Evolutionary conservation across 257 asterid species (phyloP).

Genomic region (Paulownia fortunei): DNA sequence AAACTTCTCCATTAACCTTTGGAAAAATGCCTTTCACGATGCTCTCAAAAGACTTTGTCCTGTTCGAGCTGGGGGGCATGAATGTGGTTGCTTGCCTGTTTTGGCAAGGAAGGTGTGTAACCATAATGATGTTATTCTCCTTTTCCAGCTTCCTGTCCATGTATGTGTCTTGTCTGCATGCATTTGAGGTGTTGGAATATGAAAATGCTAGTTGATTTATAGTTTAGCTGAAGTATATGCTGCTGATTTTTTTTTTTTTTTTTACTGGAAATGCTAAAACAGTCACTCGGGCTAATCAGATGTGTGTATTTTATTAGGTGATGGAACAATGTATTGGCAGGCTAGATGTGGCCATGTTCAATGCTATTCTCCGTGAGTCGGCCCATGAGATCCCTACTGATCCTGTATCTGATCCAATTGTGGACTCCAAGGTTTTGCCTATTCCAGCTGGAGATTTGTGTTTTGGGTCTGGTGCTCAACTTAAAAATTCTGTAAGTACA

Average conservation of each 20-base stretch:
- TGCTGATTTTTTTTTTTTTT: not conserved
- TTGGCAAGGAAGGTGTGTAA: slow-evolving; percentile 78
- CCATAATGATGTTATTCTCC: slow-evolving; percentile 5
- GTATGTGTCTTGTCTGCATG: not conserved
- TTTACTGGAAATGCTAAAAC: not conserved
- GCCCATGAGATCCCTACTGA: slow-evolving; percentile 97
- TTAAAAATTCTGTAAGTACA: slow-evolving; percentile 80
- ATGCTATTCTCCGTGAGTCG: slow-evolving; percentile 97
- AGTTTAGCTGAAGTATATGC: not conserved
- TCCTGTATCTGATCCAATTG: slow-evolving; percentile 98
- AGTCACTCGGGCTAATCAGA: too few species aligned
- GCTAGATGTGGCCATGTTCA: slow-evolving; percentile 95
- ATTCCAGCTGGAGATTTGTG: slow-evolving; percentile 98
- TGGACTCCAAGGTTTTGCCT: slow-evolving; percentile 92
- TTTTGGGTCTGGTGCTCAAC: slow-evolving; percentile 97
- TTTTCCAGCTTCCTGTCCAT: slow-evolving; percentile 12
- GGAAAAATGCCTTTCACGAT: slow-evolving; percentile 86
- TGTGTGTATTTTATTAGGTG: slow-evolving; percentile 52
- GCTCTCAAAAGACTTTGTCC: slow-evolving; percentile 90
- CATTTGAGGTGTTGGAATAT: not conserved
- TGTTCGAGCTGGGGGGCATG: slow-evolving; percentile 90
- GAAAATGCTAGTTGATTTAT: not conserved
- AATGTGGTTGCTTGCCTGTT: slow-evolving; percentile 97
- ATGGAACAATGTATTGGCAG: slow-evolving; percentile 89
- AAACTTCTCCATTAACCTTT: slow-evolving; percentile 74